Conservation (phyloP, 352 stramenopile species). For the Phytopythium sindhum region DNA sequence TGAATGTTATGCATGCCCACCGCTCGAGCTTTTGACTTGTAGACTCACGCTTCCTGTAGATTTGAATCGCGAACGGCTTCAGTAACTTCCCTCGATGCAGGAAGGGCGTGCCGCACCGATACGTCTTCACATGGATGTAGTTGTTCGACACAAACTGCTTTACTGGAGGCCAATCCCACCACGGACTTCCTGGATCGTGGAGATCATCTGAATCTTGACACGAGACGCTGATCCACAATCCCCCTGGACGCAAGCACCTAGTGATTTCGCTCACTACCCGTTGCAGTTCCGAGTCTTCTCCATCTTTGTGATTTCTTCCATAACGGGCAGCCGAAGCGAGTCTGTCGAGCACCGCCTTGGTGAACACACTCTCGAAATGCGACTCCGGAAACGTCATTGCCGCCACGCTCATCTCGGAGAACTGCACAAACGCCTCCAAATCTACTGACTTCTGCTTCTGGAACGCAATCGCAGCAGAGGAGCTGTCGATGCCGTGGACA, state of each 20-base stretch:
- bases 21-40: not conserved
- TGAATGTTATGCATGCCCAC: not conserved
- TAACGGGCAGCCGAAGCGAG: not conserved
- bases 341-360: conserved; percentile 3
- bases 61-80: not conserved
- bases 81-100: not conserved
- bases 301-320: not conserved
- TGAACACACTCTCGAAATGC: not conserved
- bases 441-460: not conserved
- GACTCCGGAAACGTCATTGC: not conserved
- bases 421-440: not conserved
- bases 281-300: not conserved
- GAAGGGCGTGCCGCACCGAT: conserved; percentile 3
- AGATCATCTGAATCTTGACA: not conserved
- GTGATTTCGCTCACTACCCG: conserved; percentile 1
- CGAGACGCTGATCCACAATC: conserved; percentile 1
- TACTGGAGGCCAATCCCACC: not conserved
- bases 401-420: not conserved
- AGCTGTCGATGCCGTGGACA: conserved; percentile 2
- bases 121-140: not conserved
- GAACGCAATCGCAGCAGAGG: not conserved
- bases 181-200: not conserved
- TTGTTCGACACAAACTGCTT: not conserved
- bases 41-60: not conserved
- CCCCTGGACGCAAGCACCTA: conserved; percentile 1